Conservation (phyloP, 208 protist species). For the Trypanosoma theileri region DNA sequence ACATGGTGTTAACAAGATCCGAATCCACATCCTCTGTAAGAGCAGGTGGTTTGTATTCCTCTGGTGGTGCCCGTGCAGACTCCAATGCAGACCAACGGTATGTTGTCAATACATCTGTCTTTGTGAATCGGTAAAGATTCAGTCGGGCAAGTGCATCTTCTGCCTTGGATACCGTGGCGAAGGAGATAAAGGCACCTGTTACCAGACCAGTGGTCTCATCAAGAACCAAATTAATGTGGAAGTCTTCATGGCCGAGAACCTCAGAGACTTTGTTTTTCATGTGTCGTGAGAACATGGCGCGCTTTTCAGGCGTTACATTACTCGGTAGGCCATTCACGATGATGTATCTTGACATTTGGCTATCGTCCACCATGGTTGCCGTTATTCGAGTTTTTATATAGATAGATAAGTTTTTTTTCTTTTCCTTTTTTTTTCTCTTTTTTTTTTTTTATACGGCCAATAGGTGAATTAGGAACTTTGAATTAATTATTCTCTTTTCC, state of each 20-base stretch:
- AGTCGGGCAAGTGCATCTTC: constrained; percentile 82
- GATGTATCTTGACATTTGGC: constrained; percentile 61
- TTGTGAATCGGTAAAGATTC: constrained; percentile 79
- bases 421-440: not conserved
- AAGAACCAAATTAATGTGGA: constrained; percentile 69
- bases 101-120: constrained; percentile 68
- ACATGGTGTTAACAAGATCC: constrained; percentile 84
- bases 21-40: constrained; percentile 43
- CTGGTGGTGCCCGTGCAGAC: constrained; percentile 42
- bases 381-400: not conserved
- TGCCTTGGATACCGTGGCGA: constrained; percentile 60
- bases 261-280: constrained; percentile 62
- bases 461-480: not conserved
- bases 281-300: constrained; percentile 57
- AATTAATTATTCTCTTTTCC: not conserved
- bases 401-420: constrained; percentile 18
- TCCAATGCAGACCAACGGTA: constrained; percentile 81
- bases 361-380: constrained; percentile 37
- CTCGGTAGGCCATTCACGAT: constrained; percentile 79
- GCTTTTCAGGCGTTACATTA: constrained; percentile 87
- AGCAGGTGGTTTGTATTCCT: constrained; percentile 70
- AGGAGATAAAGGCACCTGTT: constrained; percentile 79
- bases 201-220: constrained; percentile 65
- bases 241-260: constrained; percentile 68
- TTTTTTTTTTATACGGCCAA: not conserved